Evolutionary conservation across 1,139 yeast species (phyloP).

Genomic region (Debaryomycetaceae sp.): DNA sequence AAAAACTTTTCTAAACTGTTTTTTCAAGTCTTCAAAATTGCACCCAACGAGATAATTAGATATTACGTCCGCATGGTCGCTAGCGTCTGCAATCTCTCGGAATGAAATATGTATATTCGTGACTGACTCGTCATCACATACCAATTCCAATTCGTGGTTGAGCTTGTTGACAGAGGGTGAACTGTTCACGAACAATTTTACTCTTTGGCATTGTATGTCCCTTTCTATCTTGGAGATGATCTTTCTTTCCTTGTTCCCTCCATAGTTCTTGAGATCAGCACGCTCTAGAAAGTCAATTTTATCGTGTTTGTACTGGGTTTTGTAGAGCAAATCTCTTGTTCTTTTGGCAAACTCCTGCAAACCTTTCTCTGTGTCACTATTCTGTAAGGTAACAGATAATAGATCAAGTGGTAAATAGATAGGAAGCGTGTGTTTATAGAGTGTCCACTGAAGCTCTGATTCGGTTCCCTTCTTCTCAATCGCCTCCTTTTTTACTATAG

Average conservation of each 20-base stretch:
- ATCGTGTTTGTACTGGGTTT: conserved; percentile 30
- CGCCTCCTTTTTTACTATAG: conserved; percentile 24
- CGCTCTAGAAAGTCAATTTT: conserved; percentile 17
- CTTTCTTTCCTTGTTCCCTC: conserved; percentile 1
- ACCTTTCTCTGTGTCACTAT: conserved; percentile 1
- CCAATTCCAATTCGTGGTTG: conserved; percentile 14
- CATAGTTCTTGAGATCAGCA: conserved; percentile 11
- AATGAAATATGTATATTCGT: conserved; percentile 6
- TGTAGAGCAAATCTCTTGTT: conserved; percentile 17
- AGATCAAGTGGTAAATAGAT: conserved; percentile 21
- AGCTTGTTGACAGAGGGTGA: not conserved
- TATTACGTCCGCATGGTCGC: not conserved
- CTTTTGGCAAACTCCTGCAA: conserved; percentile 11
- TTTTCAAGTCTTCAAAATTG: conserved; percentile 14
- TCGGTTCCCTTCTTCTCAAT: conserved; percentile 9
- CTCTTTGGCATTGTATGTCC: conserved; percentile 25
- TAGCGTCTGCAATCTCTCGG: not conserved
- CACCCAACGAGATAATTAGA: conserved; percentile 2
- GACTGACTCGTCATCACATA: conserved; percentile 15
- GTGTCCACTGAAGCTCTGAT: conserved; percentile 20
- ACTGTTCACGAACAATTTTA: conserved; percentile 9
- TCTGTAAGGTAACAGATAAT: conserved; percentile 5
- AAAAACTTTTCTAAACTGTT: conserved; percentile 15
- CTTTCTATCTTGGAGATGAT: conserved; percentile 14
- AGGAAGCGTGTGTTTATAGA: conserved; percentile 38